Percentiles rank a stretch among this genome's conserved stretches.
phyloP scores from a whole-genome alignment of 2,329 filamentous ascomycete genomes.

The Pseudogymnoascus sp. region DNA sequence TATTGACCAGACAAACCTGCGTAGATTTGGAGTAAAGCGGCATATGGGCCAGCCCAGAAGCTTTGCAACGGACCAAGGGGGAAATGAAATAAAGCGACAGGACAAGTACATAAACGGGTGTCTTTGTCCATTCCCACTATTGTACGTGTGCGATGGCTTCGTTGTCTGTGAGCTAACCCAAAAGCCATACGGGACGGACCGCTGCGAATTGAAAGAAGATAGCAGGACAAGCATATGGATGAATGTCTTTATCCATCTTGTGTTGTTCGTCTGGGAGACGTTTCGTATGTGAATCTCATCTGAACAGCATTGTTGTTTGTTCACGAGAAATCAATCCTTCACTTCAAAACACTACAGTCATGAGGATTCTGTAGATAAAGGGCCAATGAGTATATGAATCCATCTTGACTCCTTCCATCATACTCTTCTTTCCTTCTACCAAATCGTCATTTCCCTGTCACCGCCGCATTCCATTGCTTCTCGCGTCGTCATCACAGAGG shows the following conservation, averaged over 20 bases:
- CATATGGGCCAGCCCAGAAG: background rate
- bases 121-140: background rate
- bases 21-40: background rate
- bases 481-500: background rate
- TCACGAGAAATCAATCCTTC: background rate
- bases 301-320: conserved; percentile 1
- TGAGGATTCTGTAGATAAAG: background rate
- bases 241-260: background rate
- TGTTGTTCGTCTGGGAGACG: background rate
- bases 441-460: background rate
- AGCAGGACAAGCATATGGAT: background rate
- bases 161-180: background rate
- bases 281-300: conserved; percentile 6
- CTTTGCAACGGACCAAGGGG: background rate
- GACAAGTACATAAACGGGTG: too few relatives aligned
- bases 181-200: background rate
- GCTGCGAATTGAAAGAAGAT: background rate
- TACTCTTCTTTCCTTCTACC: background rate
- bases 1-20: background rate
- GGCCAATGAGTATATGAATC: background rate
- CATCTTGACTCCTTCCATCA: background rate
- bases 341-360: background rate
- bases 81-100: background rate
- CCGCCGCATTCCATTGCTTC: background rate
- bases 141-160: background rate